Evolutionary conservation across 2,329 filamentous ascomycete genomes (phyloP).

Genomic region (Aureobasidium pullulans): DNA sequence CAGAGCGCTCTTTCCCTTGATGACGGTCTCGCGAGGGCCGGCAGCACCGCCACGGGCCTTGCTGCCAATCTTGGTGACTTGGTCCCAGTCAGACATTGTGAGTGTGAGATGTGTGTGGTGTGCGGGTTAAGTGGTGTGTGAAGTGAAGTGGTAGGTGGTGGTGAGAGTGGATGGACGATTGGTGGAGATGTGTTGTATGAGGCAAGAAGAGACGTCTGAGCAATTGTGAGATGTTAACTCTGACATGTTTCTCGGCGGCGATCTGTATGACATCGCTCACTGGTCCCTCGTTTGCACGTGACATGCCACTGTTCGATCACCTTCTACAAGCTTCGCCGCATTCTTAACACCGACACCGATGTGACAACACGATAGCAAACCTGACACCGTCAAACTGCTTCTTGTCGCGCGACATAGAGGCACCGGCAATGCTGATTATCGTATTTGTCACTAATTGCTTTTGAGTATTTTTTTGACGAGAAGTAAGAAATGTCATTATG

Average conservation of each 20-base stretch:
- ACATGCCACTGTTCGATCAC: background rate
- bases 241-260: constrained; percentile 2
- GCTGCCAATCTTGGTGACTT: constrained; percentile 87
- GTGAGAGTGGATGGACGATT: background rate
- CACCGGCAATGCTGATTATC: too few relatives aligned
- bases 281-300: background rate
- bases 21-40: constrained; percentile 71
- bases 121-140: background rate
- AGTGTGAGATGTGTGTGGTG: constrained; percentile 14
- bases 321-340: background rate
- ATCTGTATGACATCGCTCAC: background rate
- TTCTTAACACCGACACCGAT: background rate
- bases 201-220: constrained; percentile 1
- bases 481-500: too few relatives aligned
- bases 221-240: background rate
- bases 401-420: too few relatives aligned
- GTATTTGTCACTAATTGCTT: too few relatives aligned
- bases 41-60: constrained; percentile 64
- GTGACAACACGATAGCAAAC: background rate
- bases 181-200: background rate
- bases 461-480: too few relatives aligned
- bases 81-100: constrained; percentile 68
- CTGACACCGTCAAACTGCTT: too few relatives aligned
- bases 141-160: background rate
- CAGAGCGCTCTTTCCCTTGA: constrained; percentile 73